A percentile compares a stretch with the other conserved stretches of the same genome.
phyloP scores from a whole-genome alignment of 768 basidiomycete genomes.

The Lactarius tabidus region DNA sequence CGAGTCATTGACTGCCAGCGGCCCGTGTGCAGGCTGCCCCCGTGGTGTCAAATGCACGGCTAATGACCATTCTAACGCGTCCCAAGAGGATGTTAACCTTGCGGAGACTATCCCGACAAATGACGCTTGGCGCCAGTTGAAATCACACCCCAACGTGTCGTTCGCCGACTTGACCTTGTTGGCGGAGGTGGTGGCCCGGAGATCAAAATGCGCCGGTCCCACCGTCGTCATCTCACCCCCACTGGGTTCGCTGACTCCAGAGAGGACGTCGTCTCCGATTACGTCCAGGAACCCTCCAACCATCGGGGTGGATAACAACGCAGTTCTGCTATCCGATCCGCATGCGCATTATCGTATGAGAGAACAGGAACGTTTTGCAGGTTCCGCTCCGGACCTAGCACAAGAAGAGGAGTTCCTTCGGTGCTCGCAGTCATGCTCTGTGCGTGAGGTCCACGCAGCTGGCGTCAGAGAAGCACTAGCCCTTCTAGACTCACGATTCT shows the following conservation, averaged over 20 bases:
- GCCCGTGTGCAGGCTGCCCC: constrained; percentile 57
- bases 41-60: constrained; percentile 32
- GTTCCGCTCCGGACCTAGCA: constrained; percentile 49
- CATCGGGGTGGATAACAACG: constrained; percentile 30
- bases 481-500: constrained; percentile 53
- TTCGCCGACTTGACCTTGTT: constrained; percentile 81
- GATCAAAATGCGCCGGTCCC: constrained; percentile 73
- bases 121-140: constrained; percentile 79
- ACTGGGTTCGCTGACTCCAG: constrained; percentile 46
- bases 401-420: constrained; percentile 58
- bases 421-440: constrained; percentile 50
- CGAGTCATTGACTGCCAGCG: constrained; percentile 50
- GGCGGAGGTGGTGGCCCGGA: constrained; percentile 84
- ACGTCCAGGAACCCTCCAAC: constrained; percentile 6
- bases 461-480: constrained; percentile 73
- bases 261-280: constrained; percentile 40
- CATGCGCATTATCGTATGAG: constrained; percentile 50
- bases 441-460: constrained; percentile 67
- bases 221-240: constrained; percentile 56
- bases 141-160: constrained; percentile 83
- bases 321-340: constrained; percentile 50
- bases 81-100: constrained; percentile 26
- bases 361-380: constrained; percentile 35
- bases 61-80: constrained; percentile 21
- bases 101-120: constrained; percentile 69